Conservation (phyloP, 2,329 filamentous ascomycete genomes). For the Fusarium sororula region DNA sequence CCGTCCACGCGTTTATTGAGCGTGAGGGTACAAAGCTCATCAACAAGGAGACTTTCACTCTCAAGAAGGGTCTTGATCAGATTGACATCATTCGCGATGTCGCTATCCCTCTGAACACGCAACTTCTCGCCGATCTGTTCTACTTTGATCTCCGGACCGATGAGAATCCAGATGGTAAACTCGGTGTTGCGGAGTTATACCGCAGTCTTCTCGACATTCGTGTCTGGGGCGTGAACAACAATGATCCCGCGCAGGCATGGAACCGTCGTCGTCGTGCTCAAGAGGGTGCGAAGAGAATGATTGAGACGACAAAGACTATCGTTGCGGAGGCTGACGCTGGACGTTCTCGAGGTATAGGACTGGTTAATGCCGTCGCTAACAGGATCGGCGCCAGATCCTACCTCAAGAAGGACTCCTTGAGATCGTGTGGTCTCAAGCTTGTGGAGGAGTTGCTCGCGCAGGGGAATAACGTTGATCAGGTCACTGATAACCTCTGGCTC, state of each 20-base stretch:
- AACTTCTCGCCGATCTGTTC: constrained; percentile 65
- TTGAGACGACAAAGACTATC: constrained; percentile 51
- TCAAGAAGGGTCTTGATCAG: constrained; percentile 50
- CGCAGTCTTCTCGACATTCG: constrained; percentile 54
- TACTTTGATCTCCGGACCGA: constrained; percentile 66
- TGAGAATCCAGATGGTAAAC: constrained; percentile 60
- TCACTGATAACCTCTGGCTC: constrained; percentile 51
- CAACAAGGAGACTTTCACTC: constrained; percentile 49
- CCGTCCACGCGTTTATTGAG: constrained; percentile 47
- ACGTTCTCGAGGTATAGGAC: constrained; percentile 46
- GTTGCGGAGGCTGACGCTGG: constrained; percentile 49
- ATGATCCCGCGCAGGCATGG: constrained; percentile 57
- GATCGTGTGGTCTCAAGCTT: constrained; percentile 51
- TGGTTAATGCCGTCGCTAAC: constrained; percentile 42
- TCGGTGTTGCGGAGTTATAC: constrained; percentile 54
- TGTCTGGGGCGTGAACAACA: constrained; percentile 58
- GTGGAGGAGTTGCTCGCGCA: constrained; percentile 50
- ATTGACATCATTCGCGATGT: constrained; percentile 61
- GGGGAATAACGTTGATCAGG: constrained; percentile 45
- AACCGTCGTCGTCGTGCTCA: constrained; percentile 55
- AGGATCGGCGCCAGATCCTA: constrained; percentile 42
- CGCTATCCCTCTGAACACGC: constrained; percentile 66
- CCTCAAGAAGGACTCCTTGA: constrained; percentile 49
- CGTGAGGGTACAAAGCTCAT: constrained; percentile 52
- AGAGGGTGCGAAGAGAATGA: constrained; percentile 50